Evolutionary conservation across 1,284 basidiomycete species (phyloP), one percentile per base, ranked within the genome.

Genomic region (Ustilago curta): DNA sequence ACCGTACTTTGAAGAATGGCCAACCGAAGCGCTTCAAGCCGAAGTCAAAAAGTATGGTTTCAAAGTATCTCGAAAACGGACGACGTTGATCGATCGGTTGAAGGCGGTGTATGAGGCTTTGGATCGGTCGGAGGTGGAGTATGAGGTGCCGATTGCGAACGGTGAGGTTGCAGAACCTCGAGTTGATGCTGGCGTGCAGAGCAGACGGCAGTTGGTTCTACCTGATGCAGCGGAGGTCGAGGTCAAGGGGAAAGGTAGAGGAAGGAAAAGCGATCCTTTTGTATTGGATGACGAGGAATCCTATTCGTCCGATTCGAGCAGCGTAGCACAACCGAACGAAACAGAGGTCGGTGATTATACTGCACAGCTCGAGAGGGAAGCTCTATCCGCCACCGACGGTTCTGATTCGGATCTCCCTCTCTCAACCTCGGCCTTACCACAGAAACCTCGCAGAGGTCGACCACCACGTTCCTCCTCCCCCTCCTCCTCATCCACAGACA

Each of bases 21-120:
- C 61, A 0, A 51, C 50, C 4, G 51, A 45, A 8, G 39, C 35
- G 16, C 58, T 74, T 1, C 71, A 74, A 40, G 50, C 65, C 2
- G 57, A 75, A 44, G 71, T 75, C 19, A 75, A 70, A 29, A 45
- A 51, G 8, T 75, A 70, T 31, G 72, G 72, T 31, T 75, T 75
- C 72, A 70, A 70, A 40, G 58, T 60, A 7, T 70, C 68, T 1
- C 56, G 72, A 12, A 59, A 61, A 21, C 47, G 68, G 2, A 8
- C 42, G 11, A 70, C 68, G n/a, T 49, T 75, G 6, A 60, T 75
- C 6, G 72, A 75, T 12, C 72, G 68, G 47, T 48, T 75, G 4
- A 54, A 57, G 14, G 68, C 72, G 0, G 63, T 70, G 0, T 70
- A 75, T 18, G 62, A 54, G 5, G 66, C 63, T 2, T 42, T 75